phyloP scores from a whole-genome alignment of 2,329 filamentous ascomycete species.

The Cladosporium sp. region DNA sequence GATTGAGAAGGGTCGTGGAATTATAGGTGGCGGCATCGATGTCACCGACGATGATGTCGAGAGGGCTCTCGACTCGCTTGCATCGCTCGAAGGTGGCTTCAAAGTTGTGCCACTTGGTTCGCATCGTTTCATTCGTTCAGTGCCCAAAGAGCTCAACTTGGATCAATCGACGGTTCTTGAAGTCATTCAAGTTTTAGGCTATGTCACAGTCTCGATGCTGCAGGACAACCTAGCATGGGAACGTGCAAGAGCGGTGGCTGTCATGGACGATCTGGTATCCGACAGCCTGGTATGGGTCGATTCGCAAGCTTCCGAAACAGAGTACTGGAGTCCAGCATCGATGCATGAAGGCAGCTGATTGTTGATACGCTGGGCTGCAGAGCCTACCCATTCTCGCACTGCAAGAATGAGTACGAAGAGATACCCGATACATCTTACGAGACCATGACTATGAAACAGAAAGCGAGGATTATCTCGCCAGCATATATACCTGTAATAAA shows the following conservation, averaged over 20 bases:
- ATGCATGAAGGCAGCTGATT: conserved; percentile 44
- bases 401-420: no score
- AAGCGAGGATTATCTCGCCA: no score
- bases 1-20: conserved; percentile 67
- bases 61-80: conserved; percentile 79
- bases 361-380: not conserved
- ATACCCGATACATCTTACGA: no score
- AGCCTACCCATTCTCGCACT: no score
- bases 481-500: no score
- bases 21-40: conserved; percentile 71
- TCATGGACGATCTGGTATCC: conserved; percentile 81
- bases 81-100: conserved; percentile 84
- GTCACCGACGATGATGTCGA: conserved; percentile 90
- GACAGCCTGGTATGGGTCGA: conserved; percentile 95
- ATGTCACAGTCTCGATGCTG: conserved; percentile 85
- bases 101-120: conserved; percentile 78
- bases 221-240: conserved; percentile 84
- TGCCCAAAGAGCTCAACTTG: conserved; percentile 91
- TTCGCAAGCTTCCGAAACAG: conserved; percentile 75
- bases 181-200: conserved; percentile 83
- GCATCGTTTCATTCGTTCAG: conserved; percentile 81
- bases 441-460: no score
- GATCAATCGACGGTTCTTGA: conserved; percentile 92
- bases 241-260: conserved; percentile 75
- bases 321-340: conserved; percentile 87